Conservation (phyloP, 306 rosid genomes). For the Medicago lupulina region DNA sequence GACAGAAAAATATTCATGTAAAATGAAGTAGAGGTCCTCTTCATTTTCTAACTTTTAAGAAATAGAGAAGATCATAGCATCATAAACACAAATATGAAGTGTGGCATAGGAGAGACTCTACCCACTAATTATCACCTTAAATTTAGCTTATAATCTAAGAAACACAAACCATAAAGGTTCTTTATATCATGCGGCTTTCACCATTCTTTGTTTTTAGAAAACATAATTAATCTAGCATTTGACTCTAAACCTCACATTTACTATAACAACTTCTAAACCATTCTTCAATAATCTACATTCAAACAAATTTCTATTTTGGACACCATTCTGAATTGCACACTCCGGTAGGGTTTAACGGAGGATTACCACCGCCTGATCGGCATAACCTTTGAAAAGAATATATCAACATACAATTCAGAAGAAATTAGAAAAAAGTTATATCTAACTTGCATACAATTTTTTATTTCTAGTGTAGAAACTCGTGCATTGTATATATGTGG, state of each 20-base stretch:
- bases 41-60: neutral
- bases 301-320: constrained; percentile 6
- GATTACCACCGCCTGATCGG: constrained; percentile 33
- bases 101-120: neutral
- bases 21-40: neutral
- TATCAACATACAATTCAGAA: neutral
- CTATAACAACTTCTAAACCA: constrained; percentile 17
- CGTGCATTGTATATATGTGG: neutral
- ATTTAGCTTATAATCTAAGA: constrained; percentile 31
- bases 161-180: neutral
- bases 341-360: constrained; percentile 48
- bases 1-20: too few relatives aligned
- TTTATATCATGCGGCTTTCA: constrained; percentile 32
- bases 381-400: constrained; percentile 15
- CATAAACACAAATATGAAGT: neutral
- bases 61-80: neutral
- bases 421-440: neutral
- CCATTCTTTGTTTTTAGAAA: constrained; percentile 10
- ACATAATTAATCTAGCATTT: constrained; percentile 28
- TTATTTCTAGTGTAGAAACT: neutral
- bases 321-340: constrained; percentile 8
- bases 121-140: neutral
- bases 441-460: neutral
- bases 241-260: constrained; percentile 46
- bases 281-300: neutral